phyloP scores from a whole-genome alignment of 805 yeast species.

The Monosporozyma aquatica region DNA sequence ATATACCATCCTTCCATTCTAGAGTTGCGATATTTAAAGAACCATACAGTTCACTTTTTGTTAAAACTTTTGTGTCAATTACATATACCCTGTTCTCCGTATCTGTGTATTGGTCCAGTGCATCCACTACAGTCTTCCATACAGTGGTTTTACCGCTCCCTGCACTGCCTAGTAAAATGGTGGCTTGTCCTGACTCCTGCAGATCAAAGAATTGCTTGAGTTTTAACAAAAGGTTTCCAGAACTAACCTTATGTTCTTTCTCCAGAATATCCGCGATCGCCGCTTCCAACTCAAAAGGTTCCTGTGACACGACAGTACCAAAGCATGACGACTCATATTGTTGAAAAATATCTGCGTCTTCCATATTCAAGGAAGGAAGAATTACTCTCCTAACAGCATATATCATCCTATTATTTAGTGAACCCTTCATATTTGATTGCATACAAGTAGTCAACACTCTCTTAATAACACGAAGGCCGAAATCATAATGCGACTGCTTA shows the following conservation, averaged over 20 bases:
- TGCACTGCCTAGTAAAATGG: slow-evolving; percentile 69
- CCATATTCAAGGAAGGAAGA: slow-evolving; percentile 53
- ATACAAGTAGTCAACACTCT: slow-evolving; percentile 56
- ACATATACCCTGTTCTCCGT: slow-evolving; percentile 25
- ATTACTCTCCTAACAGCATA: slow-evolving; percentile 29
- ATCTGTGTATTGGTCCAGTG: slow-evolving; percentile 34
- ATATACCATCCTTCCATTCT: slow-evolving; percentile 86
- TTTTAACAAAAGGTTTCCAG: slow-evolving; percentile 43
- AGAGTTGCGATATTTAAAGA: slow-evolving; percentile 62
- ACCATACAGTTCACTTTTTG: slow-evolving; percentile 64
- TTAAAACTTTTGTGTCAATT: slow-evolving; percentile 69
- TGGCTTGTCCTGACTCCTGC: slow-evolving; percentile 60
- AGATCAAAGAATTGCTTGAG: slow-evolving; percentile 54
- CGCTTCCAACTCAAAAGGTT: slow-evolving; percentile 10
- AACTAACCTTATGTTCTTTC: slow-evolving; percentile 26
- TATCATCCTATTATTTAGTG: background rate
- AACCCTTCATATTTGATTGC: slow-evolving; percentile 28
- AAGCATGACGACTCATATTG: background rate
- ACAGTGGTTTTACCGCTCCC: slow-evolving; percentile 65
- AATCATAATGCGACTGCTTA: slow-evolving; percentile 71
- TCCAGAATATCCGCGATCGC: slow-evolving; percentile 26
- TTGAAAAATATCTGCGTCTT: slow-evolving; percentile 40
- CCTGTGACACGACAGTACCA: background rate
- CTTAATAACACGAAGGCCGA: slow-evolving; percentile 79
- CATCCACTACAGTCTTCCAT: slow-evolving; percentile 41